Conservation (phyloP, 371 early-diverging fungal species). For the Haplosporangium sp. region DNA sequence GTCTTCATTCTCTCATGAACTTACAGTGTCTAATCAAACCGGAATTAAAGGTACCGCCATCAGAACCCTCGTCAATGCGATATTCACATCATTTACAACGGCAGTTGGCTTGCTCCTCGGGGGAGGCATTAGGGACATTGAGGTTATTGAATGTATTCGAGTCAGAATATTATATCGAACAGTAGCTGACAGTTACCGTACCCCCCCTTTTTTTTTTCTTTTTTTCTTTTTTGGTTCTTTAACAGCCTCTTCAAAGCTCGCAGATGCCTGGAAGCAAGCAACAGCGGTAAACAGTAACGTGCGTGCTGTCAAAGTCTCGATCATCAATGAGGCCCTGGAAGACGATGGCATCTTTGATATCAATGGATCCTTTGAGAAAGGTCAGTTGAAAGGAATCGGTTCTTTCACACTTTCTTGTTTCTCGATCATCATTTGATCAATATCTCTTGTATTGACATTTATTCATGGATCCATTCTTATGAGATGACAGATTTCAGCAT, state of each 20-base stretch:
- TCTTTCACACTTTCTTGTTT: not conserved
- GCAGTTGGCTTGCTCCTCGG: not conserved
- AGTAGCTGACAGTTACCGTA: not conserved
- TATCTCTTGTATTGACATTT: not conserved
- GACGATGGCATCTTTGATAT: constrained; percentile 60
- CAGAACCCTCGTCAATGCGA: not conserved
- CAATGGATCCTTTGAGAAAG: constrained; percentile 67
- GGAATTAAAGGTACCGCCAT: constrained; percentile 48
- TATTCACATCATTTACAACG: too few relatives aligned
- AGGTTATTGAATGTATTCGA: not conserved
- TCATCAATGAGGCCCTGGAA: constrained; percentile 58
- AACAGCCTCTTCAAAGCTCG: constrained; percentile 40
- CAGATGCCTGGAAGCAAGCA: constrained; percentile 40
- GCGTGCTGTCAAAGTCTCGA: constrained; percentile 49
- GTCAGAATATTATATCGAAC: not conserved
- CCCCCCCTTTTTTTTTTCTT: not conserved
- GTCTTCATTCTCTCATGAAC: not conserved
- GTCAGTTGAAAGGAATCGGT: constrained; percentile 42
- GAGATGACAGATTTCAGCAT: constrained; percentile 61
- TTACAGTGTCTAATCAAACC: constrained; percentile 51
- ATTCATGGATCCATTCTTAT: not conserved
- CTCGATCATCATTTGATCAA: too few relatives aligned
- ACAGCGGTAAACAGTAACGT: constrained; percentile 25
- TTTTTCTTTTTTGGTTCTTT: not conserved
- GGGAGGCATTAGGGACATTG: not conserved